Evolutionary conservation across 495 filamentous ascomycete species (phyloP), one percentile per base, ranked within the genome.

Genomic region (Aspergillus bridgeri): DNA sequence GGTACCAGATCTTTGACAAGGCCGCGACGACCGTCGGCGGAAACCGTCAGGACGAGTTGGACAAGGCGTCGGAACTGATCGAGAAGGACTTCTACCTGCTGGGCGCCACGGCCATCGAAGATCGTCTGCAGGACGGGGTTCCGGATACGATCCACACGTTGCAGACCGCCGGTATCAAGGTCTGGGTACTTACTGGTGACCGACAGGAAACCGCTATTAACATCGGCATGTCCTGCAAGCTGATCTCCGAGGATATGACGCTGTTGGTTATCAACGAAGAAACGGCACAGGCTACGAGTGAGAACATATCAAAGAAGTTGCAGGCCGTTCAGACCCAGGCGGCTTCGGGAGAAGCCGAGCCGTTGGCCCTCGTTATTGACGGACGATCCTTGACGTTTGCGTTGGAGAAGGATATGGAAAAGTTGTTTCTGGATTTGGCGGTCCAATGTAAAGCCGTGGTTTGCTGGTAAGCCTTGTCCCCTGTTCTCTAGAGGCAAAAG

Each of bases 171-270:
- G 94, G 94, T 25, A 98, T 99, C 73, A 99, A 99, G 75, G 86
- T 99, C 47, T 99, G 95, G 94, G 95, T 99, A 20, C 74, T 99
- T 69, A 99, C 95, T 42, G 95, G 95, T 65, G 95, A 99, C 78
- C 82, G 95, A 65, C 95, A 99, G 69, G 95, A 99, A 69, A 99
- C 95, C 48, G 95, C 95, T 50, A 99, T 99, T 77, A 99, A 99
- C 67, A 99, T 99, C 65, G 95, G 95, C 56, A 99, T 99, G 95
- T 96, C 91, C 65, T 99, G 95, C 74, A 98, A 97, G 76, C 81
- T 99, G 22, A 91, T 99, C 47, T 96, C 91, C 48, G 95, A 99
- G 70, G 95, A 99, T 60, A 99, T 99, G 95, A 96, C 92, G 56
- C 79, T 99, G 13, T 78, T 99, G 52, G 96, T 99, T 67, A 81